Evolutionary conservation across 1,284 basidiomycete species (phyloP).

Genomic region (Tilletia indica): DNA sequence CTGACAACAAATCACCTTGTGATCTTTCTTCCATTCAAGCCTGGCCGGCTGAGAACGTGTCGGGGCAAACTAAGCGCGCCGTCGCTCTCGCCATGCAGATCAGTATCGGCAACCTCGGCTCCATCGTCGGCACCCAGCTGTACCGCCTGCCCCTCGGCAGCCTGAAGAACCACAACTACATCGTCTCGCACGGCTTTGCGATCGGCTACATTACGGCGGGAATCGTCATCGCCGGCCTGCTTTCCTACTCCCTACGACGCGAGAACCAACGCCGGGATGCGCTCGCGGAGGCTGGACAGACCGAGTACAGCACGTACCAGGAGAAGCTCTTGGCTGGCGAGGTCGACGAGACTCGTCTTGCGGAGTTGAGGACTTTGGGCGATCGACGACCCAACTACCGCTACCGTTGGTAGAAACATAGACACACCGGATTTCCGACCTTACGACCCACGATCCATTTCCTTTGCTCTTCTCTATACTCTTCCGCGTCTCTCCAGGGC

Average conservation of each 20-base stretch:
- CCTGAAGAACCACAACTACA: slow-evolving; percentile 61
- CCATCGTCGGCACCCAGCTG: slow-evolving; percentile 62
- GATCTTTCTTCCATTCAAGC: slow-evolving; percentile 14
- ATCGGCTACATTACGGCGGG: slow-evolving; percentile 57
- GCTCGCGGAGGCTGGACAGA: not conserved
- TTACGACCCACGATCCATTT: not conserved
- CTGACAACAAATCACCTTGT: too few relatives aligned
- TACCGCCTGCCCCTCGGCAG: slow-evolving; percentile 62
- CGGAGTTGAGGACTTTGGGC: not conserved
- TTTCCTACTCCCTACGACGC: slow-evolving; percentile 62
- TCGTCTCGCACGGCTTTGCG: slow-evolving; percentile 62
- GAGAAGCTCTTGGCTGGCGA: slow-evolving; percentile 11
- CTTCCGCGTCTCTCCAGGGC: not conserved
- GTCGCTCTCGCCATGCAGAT: slow-evolving; percentile 69
- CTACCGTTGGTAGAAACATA: slow-evolving; percentile 9
- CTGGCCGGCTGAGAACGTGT: slow-evolving; percentile 72
- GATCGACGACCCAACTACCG: slow-evolving; percentile 16
- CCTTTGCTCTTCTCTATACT: not conserved
- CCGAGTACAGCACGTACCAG: not conserved
- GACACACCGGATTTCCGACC: not conserved
- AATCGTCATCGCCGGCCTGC: slow-evolving; percentile 59
- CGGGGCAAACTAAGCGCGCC: slow-evolving; percentile 69
- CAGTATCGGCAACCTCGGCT: slow-evolving; percentile 67
- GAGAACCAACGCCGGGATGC: slow-evolving; percentile 62
- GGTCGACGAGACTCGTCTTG: slow-evolving; percentile 13